Base-by-base conservation (phyloP, 192 early-diverging fungal genomes). In the Phlyctochytrium bullatum region DNA sequence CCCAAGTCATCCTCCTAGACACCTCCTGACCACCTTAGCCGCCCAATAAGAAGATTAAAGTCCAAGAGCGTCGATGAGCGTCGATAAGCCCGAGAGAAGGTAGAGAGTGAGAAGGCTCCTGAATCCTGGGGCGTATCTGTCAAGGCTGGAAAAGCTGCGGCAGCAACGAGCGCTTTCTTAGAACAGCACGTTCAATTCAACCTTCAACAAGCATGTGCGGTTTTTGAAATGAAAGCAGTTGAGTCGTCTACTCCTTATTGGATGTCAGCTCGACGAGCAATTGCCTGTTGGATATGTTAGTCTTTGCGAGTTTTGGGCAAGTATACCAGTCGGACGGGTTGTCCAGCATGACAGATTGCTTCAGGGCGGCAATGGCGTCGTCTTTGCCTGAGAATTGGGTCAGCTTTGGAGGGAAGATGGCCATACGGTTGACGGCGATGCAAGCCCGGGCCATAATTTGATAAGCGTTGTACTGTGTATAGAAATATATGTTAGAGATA, bases 371-470 rank as follows among this genome's bases (percentile, higher is more conserved):
- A 36, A 86, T 82, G 2, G 84, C 84, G 33, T 86, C 84, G 62
- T 86, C 84, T 68, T 83, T 83, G n/a, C 83, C 81, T 82, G 71
- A 33, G 32, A 47, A 71, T 66, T 10, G 57, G 10, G 57, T 30
- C 29, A 64, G 10, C 53, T 31, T 20, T 34, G 31, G 61, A 2
- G 34, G 24, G 27, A 10, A 36, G 12, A 34, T 20, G 16, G 0
- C 34, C 76, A 53, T 65, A 81, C 82, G 72, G 61, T 86, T 86
- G 10, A 86, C 84, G 12, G 84, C 84, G 20, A 86, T 86, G 58
- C 84, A 86, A 16, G 84, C 84, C 36, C 84, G 24, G 0, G 84
- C 84, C 84, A 86, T 83, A 66, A 86, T 83, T 59, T 86, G 84
- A 62, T 68, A 86, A 23, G 84, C 84, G 61, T 86, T 86, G 67